These are phyloP conservation scores for Syzygium aqueum DNA, from an alignment of 345 rosid genomes.

Conservation along the genomic window DNA sequence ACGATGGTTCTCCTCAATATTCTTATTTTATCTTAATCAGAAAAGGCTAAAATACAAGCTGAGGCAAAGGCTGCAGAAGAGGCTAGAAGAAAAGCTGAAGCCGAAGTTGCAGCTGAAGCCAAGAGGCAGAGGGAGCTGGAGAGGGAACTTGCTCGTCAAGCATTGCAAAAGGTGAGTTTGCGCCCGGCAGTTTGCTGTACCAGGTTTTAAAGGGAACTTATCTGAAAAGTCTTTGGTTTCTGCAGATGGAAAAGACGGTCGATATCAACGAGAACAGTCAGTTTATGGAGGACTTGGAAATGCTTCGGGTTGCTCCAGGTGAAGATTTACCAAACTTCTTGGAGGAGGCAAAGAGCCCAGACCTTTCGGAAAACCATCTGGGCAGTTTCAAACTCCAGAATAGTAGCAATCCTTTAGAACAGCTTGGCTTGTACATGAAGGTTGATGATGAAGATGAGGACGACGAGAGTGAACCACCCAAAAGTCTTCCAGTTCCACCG, in stretches of 20 bases:
- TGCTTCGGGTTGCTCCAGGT: slow-evolving; percentile 46
- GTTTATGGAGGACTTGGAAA: slow-evolving; percentile 78
- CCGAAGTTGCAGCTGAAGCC: slow-evolving; percentile 69
- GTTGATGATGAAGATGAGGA: slow-evolving; percentile 57
- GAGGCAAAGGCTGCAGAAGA: slow-evolving; percentile 87
- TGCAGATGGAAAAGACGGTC: slow-evolving; percentile 94
- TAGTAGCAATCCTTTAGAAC: slow-evolving; percentile 64
- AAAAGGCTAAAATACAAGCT: slow-evolving; percentile 70
- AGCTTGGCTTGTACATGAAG: slow-evolving; percentile 77
- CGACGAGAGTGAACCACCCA: slow-evolving; percentile 38
- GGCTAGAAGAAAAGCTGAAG: slow-evolving; percentile 61
- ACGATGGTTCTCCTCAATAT: not conserved
- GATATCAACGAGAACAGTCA: slow-evolving; percentile 72
- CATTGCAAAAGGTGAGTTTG: slow-evolving; percentile 50
- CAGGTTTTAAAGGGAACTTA: not conserved
- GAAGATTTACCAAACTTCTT: slow-evolving; percentile 37
- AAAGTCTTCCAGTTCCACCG: slow-evolving; percentile 10
- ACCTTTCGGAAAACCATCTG: slow-evolving; percentile 29
- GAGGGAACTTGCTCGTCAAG: slow-evolving; percentile 91
- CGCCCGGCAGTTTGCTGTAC: too few species aligned
- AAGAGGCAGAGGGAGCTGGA: slow-evolving; percentile 70
- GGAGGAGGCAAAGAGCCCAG: slow-evolving; percentile 46
- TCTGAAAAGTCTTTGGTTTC: not conserved
- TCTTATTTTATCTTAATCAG: slow-evolving; percentile 20
- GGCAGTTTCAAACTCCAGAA: slow-evolving; percentile 72